phyloP scores from a whole-genome alignment of 2,329 filamentous ascomycete genomes.

The Sporothrix dimorphospora region DNA sequence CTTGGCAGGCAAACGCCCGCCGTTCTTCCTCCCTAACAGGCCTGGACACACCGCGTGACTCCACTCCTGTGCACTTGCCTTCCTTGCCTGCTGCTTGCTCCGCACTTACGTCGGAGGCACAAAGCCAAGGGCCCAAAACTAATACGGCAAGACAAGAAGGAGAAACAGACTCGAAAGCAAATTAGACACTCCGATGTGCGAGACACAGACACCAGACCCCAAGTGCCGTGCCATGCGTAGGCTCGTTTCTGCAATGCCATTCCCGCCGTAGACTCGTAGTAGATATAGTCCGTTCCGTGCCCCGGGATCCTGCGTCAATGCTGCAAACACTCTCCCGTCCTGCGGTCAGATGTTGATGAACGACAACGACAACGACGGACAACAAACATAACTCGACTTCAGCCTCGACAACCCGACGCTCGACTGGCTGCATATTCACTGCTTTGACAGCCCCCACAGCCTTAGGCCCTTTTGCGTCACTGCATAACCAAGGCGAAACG shows the following conservation, averaged over 20 bases:
- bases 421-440: slow-evolving; percentile 14
- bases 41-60: slow-evolving; percentile 18
- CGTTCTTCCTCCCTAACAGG: neutral
- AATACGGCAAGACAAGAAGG: neutral
- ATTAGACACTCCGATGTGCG: slow-evolving; percentile 11
- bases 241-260: slow-evolving; percentile 1
- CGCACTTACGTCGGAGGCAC: slow-evolving; percentile 22
- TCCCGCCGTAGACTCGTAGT: slow-evolving; percentile 7
- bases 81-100: slow-evolving; percentile 18
- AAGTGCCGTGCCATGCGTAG: neutral
- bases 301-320: neutral
- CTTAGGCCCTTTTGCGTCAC: neutral
- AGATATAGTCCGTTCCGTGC: slow-evolving; percentile 16
- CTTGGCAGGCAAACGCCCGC: slow-evolving; percentile 4
- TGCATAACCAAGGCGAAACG: slow-evolving; percentile 12
- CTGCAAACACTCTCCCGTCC: neutral
- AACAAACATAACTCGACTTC: neutral
- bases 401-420: slow-evolving; percentile 10
- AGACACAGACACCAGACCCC: neutral
- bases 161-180: neutral
- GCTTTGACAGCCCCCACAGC: slow-evolving; percentile 13
- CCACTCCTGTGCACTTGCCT: slow-evolving; percentile 16
- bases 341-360: neutral
- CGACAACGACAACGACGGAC: neutral
- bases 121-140: neutral